Evolutionary conservation across 768 basidiomycete genomes (phyloP).

Genomic region (Boletellus emodensis): DNA sequence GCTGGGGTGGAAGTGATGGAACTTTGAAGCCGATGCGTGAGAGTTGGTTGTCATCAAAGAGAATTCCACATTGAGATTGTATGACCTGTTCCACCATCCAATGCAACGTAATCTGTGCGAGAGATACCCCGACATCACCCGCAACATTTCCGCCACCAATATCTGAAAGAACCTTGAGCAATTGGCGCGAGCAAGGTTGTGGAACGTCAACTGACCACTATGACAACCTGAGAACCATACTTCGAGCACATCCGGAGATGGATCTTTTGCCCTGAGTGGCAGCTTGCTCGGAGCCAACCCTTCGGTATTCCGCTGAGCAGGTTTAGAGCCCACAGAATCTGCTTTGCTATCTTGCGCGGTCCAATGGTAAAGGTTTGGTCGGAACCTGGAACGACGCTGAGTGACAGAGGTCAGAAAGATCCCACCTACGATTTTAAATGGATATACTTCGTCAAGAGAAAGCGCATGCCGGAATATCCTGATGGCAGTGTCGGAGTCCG

Average conservation of each 20-base stretch:
- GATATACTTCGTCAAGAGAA: conserved; percentile 65
- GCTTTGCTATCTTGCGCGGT: conserved; percentile 26
- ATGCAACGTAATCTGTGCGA: conserved; percentile 60
- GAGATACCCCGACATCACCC: conserved; percentile 37
- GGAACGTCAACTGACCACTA: conserved; percentile 42
- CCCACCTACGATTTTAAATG: background rate
- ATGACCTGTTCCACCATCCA: conserved; percentile 79
- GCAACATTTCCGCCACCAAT: conserved; percentile 62
- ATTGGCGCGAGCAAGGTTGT: background rate
- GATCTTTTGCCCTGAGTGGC: background rate
- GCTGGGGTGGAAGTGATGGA: conserved; percentile 1
- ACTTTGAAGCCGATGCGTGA: conserved; percentile 36
- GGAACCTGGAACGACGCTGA: conserved; percentile 64
- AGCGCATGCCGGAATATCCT: conserved; percentile 75
- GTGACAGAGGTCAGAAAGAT: conserved; percentile 8
- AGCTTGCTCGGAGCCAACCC: background rate
- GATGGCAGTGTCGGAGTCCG: conserved; percentile 56
- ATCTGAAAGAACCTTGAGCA: conserved; percentile 37
- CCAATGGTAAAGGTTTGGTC: conserved; percentile 60
- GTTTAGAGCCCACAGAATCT: background rate
- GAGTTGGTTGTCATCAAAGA: conserved; percentile 52
- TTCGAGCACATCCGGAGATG: conserved; percentile 54
- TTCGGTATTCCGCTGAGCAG: background rate
- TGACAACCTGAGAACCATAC: conserved; percentile 82
- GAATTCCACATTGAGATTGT: conserved; percentile 52